A percentile compares a stretch with the other conserved stretches of the same genome.
These are phyloP conservation scores for Amyloporia xantha DNA, from an alignment of 768 basidiomycete genomes.

Conservation along the genomic window DNA sequence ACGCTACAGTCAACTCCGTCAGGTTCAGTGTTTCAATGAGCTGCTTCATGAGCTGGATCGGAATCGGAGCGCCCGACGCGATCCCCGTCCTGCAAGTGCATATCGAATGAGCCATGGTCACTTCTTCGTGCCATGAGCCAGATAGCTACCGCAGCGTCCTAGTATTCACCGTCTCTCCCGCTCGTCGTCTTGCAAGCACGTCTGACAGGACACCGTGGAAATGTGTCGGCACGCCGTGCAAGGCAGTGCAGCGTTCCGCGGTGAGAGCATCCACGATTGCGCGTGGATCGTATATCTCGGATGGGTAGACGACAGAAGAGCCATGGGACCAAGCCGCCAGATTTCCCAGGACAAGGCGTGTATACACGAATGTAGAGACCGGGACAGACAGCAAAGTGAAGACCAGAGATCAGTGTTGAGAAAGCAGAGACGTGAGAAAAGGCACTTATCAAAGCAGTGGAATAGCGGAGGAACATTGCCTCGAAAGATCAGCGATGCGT, in stretches of 20 bases:
- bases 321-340: conserved; percentile 73
- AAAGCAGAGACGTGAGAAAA: not conserved
- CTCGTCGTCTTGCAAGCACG: conserved; percentile 45
- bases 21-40: conserved; percentile 65
- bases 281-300: conserved; percentile 53
- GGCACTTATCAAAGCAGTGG: conserved; percentile 82
- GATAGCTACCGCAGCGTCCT: conserved; percentile 43
- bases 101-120: too few species aligned
- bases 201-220: conserved; percentile 71
- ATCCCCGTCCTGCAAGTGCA: conserved; percentile 69
- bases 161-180: conserved; percentile 42
- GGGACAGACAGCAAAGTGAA: not conserved
- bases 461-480: conserved; percentile 82
- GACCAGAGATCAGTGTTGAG: not conserved
- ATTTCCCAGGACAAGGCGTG: conserved; percentile 78
- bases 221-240: conserved; percentile 85
- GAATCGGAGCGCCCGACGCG: conserved; percentile 73
- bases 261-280: conserved; percentile 67
- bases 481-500: conserved; percentile 21
- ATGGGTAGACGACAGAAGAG: conserved; percentile 69
- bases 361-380: conserved; percentile 11
- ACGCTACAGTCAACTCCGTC: conserved; percentile 66
- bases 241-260: conserved; percentile 63
- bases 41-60: conserved; percentile 72
- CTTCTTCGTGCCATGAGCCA: too few species aligned